Base-by-base conservation (phyloP, 1,284 basidiomycete genomes). In the Pyrrhoderma noxium region DNA sequence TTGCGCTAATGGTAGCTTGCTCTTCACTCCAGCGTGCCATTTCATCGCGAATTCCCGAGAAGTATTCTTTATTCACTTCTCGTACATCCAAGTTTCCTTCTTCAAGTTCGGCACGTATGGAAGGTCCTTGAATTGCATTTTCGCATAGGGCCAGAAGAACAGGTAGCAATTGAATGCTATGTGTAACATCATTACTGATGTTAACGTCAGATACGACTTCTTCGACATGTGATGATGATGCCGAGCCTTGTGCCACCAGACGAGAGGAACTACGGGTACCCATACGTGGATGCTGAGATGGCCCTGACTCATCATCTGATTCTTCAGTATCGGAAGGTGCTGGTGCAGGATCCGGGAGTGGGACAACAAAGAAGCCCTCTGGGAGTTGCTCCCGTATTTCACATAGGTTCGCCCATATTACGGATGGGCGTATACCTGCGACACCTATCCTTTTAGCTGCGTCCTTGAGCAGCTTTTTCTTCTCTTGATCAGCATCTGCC, bases 101-200 rank as follows among this genome's bases (percentile, higher is more conserved):
- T 5, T 85, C 85, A 21, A 88, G 64, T 52, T 79, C 80, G 23
- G 74, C 71, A 11, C 75, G 74, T n/a, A 83, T 65, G 7, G 61
- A 60, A 34, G 70, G 64, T 4, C 79, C 73, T 37, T 71, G 63
- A 8, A 80, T 58, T 0, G 69, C 71, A 5, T 65, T 64, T 42
- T 82, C 71, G 14, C 83, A 70, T n/a, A 89, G 67, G 1, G 75
- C 72, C 2, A 70, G 57, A 34, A 89, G 60, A 16, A 85, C 71
- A 22, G 84, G 84, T 13, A 89, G 66, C 56, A 89, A 70, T 59
- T 89, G 85, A 2, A 72, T 71, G 0, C 84, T 71, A 44, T 70
- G 67, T 4, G 70, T 64, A 45, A 84, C 66, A 23, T 22, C 34
- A 35, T 25, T 22, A n/a, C 53, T 13, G 45, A 47, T 19, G 45